Evolutionary conservation across 192 early-diverging fungal genomes (phyloP).

Genomic region (Thamnidium elegans): DNA sequence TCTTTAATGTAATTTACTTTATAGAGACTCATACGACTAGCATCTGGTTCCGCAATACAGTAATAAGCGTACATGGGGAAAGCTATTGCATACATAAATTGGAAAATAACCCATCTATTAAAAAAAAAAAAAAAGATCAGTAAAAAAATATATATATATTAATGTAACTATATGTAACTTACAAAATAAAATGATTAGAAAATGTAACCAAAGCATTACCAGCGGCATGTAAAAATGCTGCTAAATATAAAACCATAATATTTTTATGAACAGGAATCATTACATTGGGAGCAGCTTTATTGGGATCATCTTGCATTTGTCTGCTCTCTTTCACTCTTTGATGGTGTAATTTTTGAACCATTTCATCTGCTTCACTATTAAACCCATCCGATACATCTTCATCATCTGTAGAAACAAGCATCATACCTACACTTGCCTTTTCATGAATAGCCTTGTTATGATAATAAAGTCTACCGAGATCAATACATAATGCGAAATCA

Average conservation of each 20-base stretch:
- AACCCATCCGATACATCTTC: conserved; percentile 3
- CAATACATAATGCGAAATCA: conserved; percentile 15
- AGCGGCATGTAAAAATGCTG: conserved; percentile 20
- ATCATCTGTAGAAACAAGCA: neutral
- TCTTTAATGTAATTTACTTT: conserved; percentile 2
- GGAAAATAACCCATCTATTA: conserved; percentile 29
- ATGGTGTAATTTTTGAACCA: too few relatives aligned
- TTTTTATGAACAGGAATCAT: conserved; percentile 6
- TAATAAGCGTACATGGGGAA: conserved; percentile 26
- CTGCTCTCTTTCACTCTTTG: too few relatives aligned
- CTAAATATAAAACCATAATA: conserved; percentile 11
- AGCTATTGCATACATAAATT: conserved; percentile 24
- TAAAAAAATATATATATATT: neutral
- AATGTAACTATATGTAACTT: too few relatives aligned
- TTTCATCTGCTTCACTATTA: too few relatives aligned
- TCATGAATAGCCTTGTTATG: conserved; percentile 13
- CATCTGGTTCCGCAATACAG: conserved; percentile 5
- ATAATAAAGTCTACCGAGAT: conserved; percentile 26
- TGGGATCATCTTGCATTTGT: neutral
- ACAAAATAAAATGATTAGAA: conserved; percentile 14
- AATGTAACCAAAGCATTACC: conserved; percentile 23
- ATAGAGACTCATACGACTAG: conserved; percentile 5
- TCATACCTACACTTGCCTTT: neutral
- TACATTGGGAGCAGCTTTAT: conserved; percentile 13
- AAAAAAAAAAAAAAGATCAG: neutral